phyloP scores from a whole-genome alignment of 352 stramenopile genomes.

The Phytophthora litchii region DNA sequence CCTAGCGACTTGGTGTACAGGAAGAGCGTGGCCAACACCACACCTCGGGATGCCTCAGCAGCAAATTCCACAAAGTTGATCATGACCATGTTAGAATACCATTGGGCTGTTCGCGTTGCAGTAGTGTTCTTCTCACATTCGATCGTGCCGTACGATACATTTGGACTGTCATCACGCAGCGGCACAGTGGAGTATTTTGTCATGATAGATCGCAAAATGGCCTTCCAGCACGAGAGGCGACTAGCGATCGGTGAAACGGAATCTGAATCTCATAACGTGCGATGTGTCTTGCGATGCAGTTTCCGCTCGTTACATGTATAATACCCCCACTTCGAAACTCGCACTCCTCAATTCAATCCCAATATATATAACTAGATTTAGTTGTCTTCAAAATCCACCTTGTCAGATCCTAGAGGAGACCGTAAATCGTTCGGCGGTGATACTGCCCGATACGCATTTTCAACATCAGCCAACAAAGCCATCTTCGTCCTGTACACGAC shows the following conservation, averaged over 20 bases:
- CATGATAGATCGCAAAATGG: constrained; percentile 16
- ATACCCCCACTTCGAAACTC: not conserved
- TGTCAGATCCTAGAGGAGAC: constrained; percentile 52
- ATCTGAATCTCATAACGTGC: constrained; percentile 5
- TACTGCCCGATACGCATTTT: constrained; percentile 36
- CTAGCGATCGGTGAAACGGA: constrained; percentile 10
- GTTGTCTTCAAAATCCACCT: constrained; percentile 39
- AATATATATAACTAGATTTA: constrained; percentile 18
- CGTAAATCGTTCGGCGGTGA: constrained; percentile 44
- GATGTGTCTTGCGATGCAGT: no score
- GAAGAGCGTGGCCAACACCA: constrained; percentile 77
- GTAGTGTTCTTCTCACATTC: not conserved
- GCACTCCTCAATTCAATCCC: not conserved
- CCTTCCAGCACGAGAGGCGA: not conserved
- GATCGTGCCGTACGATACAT: constrained; percentile 24
- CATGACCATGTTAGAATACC: constrained; percentile 74
- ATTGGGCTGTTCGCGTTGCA: constrained; percentile 29
- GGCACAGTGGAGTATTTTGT: constrained; percentile 27
- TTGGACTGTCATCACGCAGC: constrained; percentile 14
- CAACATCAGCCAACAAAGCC: constrained; percentile 47
- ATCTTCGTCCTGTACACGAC: constrained; percentile 61
- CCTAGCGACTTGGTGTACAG: constrained; percentile 79
- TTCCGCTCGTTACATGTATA: no score
- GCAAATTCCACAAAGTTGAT: constrained; percentile 84
- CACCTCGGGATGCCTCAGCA: constrained; percentile 67